phyloP scores from a whole-genome alignment of 148 eudicot species.

The Rhododendron kiyosumense region DNA sequence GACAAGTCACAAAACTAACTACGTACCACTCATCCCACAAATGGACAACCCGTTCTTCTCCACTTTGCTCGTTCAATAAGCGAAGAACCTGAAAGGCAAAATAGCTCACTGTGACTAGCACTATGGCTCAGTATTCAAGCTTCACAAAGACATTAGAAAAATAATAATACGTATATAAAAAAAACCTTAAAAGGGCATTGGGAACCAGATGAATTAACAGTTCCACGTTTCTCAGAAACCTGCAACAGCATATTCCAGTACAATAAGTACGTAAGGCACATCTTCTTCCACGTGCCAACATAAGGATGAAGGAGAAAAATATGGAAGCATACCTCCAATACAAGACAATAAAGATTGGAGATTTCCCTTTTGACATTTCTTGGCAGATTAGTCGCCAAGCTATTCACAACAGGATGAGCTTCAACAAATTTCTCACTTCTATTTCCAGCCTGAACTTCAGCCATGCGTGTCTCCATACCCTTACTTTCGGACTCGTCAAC shows the following conservation, averaged over 20 bases:
- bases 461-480: constrained; percentile 12
- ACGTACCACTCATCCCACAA: constrained; percentile 88
- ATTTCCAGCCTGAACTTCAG: constrained; percentile 20
- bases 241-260: constrained; percentile 17
- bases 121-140: background rate
- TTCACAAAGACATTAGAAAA: background rate
- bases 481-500: constrained; percentile 36
- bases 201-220: constrained; percentile 35
- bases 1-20: background rate
- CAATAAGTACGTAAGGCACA: background rate
- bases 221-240: constrained; percentile 76
- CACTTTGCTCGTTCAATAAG: constrained; percentile 74
- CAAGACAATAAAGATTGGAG: constrained; percentile 42
- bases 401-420: constrained; percentile 13
- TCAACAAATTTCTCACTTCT: constrained; percentile 17
- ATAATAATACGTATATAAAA: too few relatives aligned
- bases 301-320: background rate
- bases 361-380: constrained; percentile 20
- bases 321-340: constrained; percentile 49
- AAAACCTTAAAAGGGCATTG: constrained; percentile 61
- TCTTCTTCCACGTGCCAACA: background rate
- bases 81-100: constrained; percentile 62
- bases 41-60: constrained; percentile 69
- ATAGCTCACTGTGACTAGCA: constrained; percentile 2
- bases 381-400: background rate